These are phyloP conservation scores for Penicillium crystallinum DNA, from an alignment of 495 filamentous ascomycete genomes.

Conservation along the genomic window DNA sequence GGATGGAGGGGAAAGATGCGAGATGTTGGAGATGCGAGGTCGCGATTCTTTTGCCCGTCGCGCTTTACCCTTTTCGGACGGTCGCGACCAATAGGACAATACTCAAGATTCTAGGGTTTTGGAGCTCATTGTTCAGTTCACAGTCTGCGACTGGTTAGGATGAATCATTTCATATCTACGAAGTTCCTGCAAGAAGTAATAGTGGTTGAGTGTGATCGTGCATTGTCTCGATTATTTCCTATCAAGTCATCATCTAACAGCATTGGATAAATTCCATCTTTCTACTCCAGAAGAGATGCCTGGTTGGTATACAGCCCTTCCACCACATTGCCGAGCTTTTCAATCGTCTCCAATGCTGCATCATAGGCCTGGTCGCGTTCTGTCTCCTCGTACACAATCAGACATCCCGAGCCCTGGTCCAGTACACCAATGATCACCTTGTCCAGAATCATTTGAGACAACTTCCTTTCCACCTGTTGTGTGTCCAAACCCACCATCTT, in stretches of 20 bases:
- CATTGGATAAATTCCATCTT: constrained; percentile 10
- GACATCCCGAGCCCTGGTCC: constrained; percentile 93
- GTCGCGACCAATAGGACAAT: constrained; percentile 3
- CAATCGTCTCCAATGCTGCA: constrained; percentile 87
- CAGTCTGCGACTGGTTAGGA: no score
- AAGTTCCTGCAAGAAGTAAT: background rate
- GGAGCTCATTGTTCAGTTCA: background rate
- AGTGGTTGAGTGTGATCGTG: constrained; percentile 3
- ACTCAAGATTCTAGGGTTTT: background rate
- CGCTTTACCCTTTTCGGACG: constrained; percentile 39
- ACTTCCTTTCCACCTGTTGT: constrained; percentile 94
- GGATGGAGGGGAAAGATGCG: constrained; percentile 20
- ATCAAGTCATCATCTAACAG: constrained; percentile 16
- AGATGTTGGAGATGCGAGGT: constrained; percentile 22
- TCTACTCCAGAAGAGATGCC: constrained; percentile 86
- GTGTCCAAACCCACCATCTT: constrained; percentile 96
- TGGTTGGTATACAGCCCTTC: constrained; percentile 97
- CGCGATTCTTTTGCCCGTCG: constrained; percentile 39
- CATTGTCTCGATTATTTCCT: constrained; percentile 21
- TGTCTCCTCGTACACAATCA: constrained; percentile 95
- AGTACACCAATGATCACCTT: constrained; percentile 97
- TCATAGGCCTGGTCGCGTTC: constrained; percentile 92
- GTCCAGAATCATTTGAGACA: constrained; percentile 98
- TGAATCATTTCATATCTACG: background rate
- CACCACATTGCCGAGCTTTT: constrained; percentile 95